A percentile compares a stretch with the other conserved stretches of the same genome.
Evolutionary conservation across 208 protist genomes (phyloP).

Genomic region (Trypanosoma caninum): DNA sequence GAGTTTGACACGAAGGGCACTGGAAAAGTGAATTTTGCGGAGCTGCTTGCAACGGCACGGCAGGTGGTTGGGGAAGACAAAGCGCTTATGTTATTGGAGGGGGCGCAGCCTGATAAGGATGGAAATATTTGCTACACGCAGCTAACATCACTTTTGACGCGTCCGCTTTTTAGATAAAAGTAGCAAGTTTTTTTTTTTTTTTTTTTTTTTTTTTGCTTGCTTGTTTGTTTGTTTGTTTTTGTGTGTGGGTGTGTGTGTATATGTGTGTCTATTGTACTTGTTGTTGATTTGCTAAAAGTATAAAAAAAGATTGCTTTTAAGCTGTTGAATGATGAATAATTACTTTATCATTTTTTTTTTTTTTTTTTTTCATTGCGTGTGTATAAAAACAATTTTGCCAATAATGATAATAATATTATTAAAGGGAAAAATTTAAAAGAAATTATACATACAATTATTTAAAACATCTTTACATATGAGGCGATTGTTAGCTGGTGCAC

Average conservation of each 20-base stretch:
- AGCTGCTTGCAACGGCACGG: conserved; percentile 47
- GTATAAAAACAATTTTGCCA: too few relatives aligned
- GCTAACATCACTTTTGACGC: conserved; percentile 62
- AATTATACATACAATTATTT: too few relatives aligned
- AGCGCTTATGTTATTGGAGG: conserved; percentile 51
- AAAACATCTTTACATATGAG: conserved; percentile 11
- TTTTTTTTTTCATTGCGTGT: too few relatives aligned
- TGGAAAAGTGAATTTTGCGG: conserved; percentile 53
- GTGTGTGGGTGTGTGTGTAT: too few relatives aligned
- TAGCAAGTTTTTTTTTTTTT: conserved; percentile 4
- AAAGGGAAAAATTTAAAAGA: too few relatives aligned
- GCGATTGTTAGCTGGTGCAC: background rate
- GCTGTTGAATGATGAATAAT: background rate
- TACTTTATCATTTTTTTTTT: background rate
- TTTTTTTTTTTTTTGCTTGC: conserved; percentile 5
- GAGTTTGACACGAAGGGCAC: conserved; percentile 64
- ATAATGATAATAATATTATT: too few relatives aligned
- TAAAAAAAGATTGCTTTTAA: too few relatives aligned
- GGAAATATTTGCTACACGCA: conserved; percentile 78
- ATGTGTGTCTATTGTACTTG: too few relatives aligned
- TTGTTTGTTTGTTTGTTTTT: background rate
- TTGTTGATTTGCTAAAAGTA: background rate
- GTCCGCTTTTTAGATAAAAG: conserved; percentile 20
- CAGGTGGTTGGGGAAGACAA: conserved; percentile 60
- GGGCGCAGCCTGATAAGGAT: conserved; percentile 58